phyloP scores from a whole-genome alignment of 1,139 yeast species.

The Yarrowia galli region DNA sequence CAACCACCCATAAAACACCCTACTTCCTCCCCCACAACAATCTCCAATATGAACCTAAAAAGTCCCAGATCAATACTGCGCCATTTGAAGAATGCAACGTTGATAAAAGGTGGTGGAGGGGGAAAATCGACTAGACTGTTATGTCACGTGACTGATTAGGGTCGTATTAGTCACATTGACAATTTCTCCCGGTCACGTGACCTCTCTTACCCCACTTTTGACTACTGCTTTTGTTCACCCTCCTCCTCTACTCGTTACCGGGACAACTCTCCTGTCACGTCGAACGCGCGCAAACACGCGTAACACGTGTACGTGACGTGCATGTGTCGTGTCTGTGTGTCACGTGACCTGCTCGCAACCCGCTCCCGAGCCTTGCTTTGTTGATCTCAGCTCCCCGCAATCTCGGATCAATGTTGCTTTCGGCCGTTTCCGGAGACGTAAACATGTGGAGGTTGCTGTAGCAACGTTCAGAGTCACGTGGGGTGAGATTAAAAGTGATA shows the following conservation, averaged over 20 bases:
- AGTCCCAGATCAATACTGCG: conserved; percentile 4
- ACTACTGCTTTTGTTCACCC: no score
- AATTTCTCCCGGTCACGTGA: background rate
- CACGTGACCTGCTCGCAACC: background rate
- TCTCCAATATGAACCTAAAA: background rate
- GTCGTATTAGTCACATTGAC: background rate
- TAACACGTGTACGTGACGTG: conserved; percentile 29
- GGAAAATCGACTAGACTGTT: no score
- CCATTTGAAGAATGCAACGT: conserved; percentile 16
- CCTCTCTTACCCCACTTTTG: no score
- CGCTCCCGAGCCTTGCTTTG: background rate
- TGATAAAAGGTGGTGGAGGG: no score
- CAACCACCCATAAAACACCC: background rate
- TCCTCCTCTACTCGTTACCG: background rate
- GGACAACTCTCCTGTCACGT: background rate
- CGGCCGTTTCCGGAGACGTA: background rate
- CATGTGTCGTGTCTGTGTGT: background rate
- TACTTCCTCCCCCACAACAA: background rate
- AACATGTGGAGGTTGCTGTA: background rate
- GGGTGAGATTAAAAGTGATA: no score
- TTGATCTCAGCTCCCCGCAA: background rate
- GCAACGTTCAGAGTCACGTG: background rate
- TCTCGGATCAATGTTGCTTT: background rate
- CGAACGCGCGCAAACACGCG: conserved; percentile 10
- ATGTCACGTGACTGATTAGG: background rate